Evolutionary conservation across 2,329 filamentous ascomycete species (phyloP), one percentile per base, ranked within the genome.

Genomic region (Cladobotryum mycophilum): DNA sequence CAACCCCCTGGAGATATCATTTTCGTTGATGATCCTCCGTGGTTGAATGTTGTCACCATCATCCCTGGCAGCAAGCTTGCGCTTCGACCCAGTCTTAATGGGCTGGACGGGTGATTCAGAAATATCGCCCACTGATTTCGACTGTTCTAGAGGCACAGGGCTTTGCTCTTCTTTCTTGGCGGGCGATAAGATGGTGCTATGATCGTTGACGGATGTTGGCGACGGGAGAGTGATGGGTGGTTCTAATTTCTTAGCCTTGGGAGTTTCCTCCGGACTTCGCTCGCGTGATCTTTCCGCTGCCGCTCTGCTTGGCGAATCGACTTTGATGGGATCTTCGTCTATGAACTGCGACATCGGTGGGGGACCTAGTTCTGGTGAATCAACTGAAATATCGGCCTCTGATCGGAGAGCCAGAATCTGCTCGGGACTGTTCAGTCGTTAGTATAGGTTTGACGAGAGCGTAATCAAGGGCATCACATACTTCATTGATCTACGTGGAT

Each of bases 311-410:
- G 78, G 74, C 5, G 80, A 73, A 55, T 80, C 75, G 51, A 76
- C 65, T 57, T 81, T 79, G 33, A 78, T 68, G 1, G 74, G 73
- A 45, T 81, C 77, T 47, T 76, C 73, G 35, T 82, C 75, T n/a
- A 82, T 74, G 55, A 77, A 80, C 51, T 76, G 73, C 8, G 79
- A 82, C 41, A 80, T 71, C 1, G 80, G 78, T 5, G 81, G 81
- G 4, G 82, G 78, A 0, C 85, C 85, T 41, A 89, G 75, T 51
- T 89, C 84, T 5, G 85, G 84, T 3, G 85, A 88, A 38, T 85
- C 80, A 41, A 73, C 74, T 34, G 73, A 72, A 45, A 74, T 69
- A 41, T 74, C 70, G 12, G 71, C 73, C 43, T 77, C 72, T 36
- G 71, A 71, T 47, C 74, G 73, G 33, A 84, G 70, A n/a, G 75